Evolutionary conservation across 805 yeast genomes (phyloP).

Genomic region (Metschnikowia kofuensis): DNA sequence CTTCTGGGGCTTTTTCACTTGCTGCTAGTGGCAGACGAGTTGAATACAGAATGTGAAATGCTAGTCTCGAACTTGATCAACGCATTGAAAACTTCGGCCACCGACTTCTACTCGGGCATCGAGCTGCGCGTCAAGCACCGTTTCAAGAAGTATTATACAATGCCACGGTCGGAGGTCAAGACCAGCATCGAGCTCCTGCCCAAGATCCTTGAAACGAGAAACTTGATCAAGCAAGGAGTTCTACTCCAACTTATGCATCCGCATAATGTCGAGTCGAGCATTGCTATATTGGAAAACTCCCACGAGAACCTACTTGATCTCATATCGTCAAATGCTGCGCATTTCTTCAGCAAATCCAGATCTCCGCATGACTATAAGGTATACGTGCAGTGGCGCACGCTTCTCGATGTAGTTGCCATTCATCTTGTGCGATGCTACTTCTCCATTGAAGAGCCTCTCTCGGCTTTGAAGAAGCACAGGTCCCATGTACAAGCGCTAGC

Average conservation of each 20-base stretch:
- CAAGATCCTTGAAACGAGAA: slow-evolving; percentile 36
- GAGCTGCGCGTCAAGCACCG: slow-evolving; percentile 34
- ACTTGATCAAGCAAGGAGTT: slow-evolving; percentile 34
- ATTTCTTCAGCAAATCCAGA: slow-evolving; percentile 7
- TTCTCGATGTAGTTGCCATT: slow-evolving; percentile 60
- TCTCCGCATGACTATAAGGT: slow-evolving; percentile 30
- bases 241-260: slow-evolving; percentile 32
- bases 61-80: slow-evolving; percentile 30
- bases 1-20: slow-evolving; percentile 30
- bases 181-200: slow-evolving; percentile 35
- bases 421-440: slow-evolving; percentile 62
- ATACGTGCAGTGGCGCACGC: slow-evolving; percentile 35
- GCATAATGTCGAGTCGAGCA: slow-evolving; percentile 30
- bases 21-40: slow-evolving; percentile 5
- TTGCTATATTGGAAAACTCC: slow-evolving; percentile 30
- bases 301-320: slow-evolving; percentile 31
- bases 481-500: slow-evolving; percentile 57
- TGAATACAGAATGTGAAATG: slow-evolving; percentile 29
- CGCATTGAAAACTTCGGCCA: slow-evolving; percentile 26
- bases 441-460: slow-evolving; percentile 53
- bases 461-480: slow-evolving; percentile 62
- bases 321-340: slow-evolving; percentile 16
- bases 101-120: slow-evolving; percentile 32
- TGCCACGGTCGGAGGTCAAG: slow-evolving; percentile 26
- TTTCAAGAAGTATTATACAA: slow-evolving; percentile 34